phyloP scores from a whole-genome alignment of 1,284 basidiomycete species.

The Malassezia brasiliensis region DNA sequence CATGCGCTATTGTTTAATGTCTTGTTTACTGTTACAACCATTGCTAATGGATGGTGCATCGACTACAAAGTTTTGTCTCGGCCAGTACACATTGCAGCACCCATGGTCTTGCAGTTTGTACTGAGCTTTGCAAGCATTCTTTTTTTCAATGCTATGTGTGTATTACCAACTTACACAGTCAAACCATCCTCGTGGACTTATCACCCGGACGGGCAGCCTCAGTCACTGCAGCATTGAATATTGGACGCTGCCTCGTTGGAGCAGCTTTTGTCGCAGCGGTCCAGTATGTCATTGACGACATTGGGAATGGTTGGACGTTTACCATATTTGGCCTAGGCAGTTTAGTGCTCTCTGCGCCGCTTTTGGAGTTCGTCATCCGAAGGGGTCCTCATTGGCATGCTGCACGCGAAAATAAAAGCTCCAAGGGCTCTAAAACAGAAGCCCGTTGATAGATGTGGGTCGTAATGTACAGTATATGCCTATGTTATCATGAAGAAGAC shows the following conservation, averaged over 20 bases:
- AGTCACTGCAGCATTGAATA: slow-evolving; percentile 16
- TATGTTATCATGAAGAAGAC: too few relatives aligned
- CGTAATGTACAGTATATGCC: too few relatives aligned
- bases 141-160: slow-evolving; percentile 11
- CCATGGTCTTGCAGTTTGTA: slow-evolving; percentile 16
- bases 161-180: slow-evolving; percentile 6
- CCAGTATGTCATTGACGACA: slow-evolving; percentile 14
- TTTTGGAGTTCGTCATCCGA: neutral
- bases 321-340: slow-evolving; percentile 1
- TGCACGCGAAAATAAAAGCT: neutral
- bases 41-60: slow-evolving; percentile 13
- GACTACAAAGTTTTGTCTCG: neutral
- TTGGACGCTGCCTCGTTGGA: slow-evolving; percentile 11
- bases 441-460: neutral
- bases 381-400: neutral
- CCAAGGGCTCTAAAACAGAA: neutral
- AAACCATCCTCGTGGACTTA: slow-evolving; percentile 14
- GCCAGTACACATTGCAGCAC: slow-evolving; percentile 6
- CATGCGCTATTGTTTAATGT: neutral
- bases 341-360: slow-evolving; percentile 1
- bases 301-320: slow-evolving; percentile 14
- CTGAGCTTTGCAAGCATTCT: slow-evolving; percentile 1
- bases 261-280: slow-evolving; percentile 10
- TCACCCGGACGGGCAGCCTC: slow-evolving; percentile 9
- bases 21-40: neutral